Evolutionary conservation across 2,329 filamentous ascomycete species (phyloP).

Genomic region (Dactylellina leptospora): DNA sequence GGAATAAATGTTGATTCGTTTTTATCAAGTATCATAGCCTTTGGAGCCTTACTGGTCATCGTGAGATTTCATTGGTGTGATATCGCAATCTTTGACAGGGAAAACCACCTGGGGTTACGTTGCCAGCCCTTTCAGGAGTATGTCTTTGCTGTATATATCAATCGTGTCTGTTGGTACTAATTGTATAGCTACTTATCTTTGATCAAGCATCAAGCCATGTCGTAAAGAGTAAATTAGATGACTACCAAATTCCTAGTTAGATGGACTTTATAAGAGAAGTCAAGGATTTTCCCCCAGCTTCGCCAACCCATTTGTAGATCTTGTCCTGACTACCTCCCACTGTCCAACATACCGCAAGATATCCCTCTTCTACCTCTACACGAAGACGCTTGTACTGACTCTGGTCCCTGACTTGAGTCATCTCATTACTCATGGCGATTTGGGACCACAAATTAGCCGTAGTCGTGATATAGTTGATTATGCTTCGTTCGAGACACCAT

Average conservation of each 20-base stretch:
- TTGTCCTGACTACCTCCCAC: slow-evolving; percentile 55
- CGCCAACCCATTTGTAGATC: slow-evolving; percentile 54
- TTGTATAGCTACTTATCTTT: too few relatives aligned
- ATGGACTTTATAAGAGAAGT: slow-evolving; percentile 52
- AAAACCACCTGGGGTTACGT: too few relatives aligned
- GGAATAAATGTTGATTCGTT: not conserved
- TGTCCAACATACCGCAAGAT: slow-evolving; percentile 55
- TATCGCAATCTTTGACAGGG: too few relatives aligned
- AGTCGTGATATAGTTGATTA: slow-evolving; percentile 55
- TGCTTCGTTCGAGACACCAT: slow-evolving; percentile 57
- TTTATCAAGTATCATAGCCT: too few relatives aligned
- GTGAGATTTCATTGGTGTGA: not conserved
- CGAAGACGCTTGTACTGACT: slow-evolving; percentile 55
- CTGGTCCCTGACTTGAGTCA: slow-evolving; percentile 54
- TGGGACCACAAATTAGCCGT: slow-evolving; percentile 54
- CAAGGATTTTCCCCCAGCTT: slow-evolving; percentile 44
- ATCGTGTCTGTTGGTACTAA: too few relatives aligned
- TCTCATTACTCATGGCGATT: slow-evolving; percentile 56
- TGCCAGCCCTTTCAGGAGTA: too few relatives aligned
- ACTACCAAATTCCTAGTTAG: slow-evolving; percentile 19
- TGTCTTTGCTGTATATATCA: too few relatives aligned
- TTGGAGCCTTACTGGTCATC: too few relatives aligned
- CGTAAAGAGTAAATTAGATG: too few relatives aligned
- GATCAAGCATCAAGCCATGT: too few relatives aligned
- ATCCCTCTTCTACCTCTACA: slow-evolving; percentile 54